A percentile compares a stretch with the other conserved stretches of the same genome.
phyloP scores from a whole-genome alignment of 2,329 filamentous ascomycete species.

The Podosphaera xanthii region DNA sequence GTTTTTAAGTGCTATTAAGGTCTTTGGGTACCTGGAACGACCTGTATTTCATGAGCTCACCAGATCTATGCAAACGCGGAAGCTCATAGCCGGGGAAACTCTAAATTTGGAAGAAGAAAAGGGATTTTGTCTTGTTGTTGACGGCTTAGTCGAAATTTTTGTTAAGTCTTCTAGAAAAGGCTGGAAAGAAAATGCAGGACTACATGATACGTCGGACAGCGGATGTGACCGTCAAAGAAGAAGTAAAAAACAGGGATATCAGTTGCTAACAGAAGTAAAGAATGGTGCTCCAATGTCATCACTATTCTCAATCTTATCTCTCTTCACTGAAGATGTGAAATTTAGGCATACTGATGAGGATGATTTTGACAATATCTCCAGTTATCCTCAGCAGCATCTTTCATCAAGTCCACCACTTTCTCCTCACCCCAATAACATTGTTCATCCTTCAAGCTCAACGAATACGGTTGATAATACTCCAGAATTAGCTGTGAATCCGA shows the following conservation, averaged over 20 bases:
- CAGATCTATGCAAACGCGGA: slow-evolving; percentile 91
- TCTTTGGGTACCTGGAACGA: slow-evolving; percentile 89
- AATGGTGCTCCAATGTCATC: slow-evolving; percentile 98
- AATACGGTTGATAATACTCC: slow-evolving; percentile 14
- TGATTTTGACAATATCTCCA: slow-evolving; percentile 14
- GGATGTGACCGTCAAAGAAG: slow-evolving; percentile 43
- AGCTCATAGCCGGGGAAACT: slow-evolving; percentile 88
- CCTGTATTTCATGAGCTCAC: slow-evolving; percentile 96
- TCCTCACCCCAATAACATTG: slow-evolving; percentile 10
- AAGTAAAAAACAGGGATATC: slow-evolving; percentile 62
- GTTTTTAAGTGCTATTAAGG: slow-evolving; percentile 94
- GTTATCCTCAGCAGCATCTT: not conserved
- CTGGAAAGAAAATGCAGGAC: slow-evolving; percentile 19
- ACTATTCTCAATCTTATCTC: slow-evolving; percentile 82
- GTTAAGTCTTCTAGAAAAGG: slow-evolving; percentile 60
- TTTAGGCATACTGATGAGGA: slow-evolving; percentile 46
- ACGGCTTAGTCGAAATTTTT: slow-evolving; percentile 91
- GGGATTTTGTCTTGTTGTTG: slow-evolving; percentile 90
- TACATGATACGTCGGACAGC: slow-evolving; percentile 30
- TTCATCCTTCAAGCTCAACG: slow-evolving; percentile 15
- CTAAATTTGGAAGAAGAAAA: slow-evolving; percentile 92
- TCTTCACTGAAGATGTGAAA: slow-evolving; percentile 89
- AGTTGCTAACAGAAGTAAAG: slow-evolving; percentile 86
- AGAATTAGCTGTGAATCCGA: slow-evolving; percentile 21
- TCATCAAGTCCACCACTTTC: not conserved